phyloP scores from a whole-genome alignment of 208 protist species.

The Crithidia fasciculata region DNA sequence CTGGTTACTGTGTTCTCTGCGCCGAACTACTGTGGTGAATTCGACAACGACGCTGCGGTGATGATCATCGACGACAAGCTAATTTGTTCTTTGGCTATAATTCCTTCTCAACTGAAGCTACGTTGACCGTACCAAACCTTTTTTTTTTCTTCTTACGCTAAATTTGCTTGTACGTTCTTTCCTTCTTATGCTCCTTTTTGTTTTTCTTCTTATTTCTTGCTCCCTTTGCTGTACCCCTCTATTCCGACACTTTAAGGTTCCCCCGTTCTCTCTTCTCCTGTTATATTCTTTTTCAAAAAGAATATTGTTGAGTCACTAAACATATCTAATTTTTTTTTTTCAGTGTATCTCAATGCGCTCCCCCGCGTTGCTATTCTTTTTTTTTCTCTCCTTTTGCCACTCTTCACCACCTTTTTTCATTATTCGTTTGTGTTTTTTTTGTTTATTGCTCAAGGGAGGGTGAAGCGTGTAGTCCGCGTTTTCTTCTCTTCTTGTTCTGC shows the following conservation, averaged over 20 bases:
- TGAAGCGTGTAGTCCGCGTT: too few relatives aligned
- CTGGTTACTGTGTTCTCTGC: slow-evolving; percentile 99
- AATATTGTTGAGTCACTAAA: too few relatives aligned
- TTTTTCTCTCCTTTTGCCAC: neutral
- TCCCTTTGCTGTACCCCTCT: neutral
- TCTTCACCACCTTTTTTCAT: neutral
- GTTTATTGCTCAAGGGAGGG: neutral
- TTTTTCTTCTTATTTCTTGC: slow-evolving; percentile 8
- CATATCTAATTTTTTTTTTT: neutral
- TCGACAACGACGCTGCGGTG: slow-evolving; percentile 98
- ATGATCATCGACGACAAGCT: slow-evolving; percentile 97
- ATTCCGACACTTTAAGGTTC: neutral
- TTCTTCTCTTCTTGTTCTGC: too few relatives aligned
- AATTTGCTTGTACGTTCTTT: neutral
- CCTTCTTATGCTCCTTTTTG: neutral
- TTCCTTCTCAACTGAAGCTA: slow-evolving; percentile 25
- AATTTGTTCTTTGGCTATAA: slow-evolving; percentile 97
- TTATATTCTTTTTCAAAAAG: neutral
- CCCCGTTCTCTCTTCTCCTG: slow-evolving; percentile 9
- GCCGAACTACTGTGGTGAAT: slow-evolving; percentile 99
- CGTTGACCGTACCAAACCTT: neutral
- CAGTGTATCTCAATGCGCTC: neutral
- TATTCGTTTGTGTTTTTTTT: slow-evolving; percentile 3
- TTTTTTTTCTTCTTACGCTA: neutral
- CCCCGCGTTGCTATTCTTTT: neutral